phyloP scores from a whole-genome alignment of 495 filamentous ascomycete species.

The Tuber borchii region DNA sequence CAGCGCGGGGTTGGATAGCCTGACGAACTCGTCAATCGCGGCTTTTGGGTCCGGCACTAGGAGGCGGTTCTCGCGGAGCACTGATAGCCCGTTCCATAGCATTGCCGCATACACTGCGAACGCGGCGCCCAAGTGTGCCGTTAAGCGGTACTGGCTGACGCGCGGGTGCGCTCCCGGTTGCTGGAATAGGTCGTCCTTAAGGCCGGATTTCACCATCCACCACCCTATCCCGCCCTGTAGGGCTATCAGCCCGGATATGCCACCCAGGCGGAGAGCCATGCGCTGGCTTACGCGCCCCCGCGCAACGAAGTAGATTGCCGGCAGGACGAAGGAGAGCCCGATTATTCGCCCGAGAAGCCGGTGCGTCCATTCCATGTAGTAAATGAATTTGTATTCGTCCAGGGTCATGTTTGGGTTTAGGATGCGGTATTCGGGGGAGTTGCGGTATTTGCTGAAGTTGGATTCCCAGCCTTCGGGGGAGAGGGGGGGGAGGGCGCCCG shows the following conservation, averaged over 20 bases:
- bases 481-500: slow-evolving; percentile 81
- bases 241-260: slow-evolving; percentile 81
- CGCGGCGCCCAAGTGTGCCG: slow-evolving; percentile 80
- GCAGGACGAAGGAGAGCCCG: slow-evolving; percentile 79
- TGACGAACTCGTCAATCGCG: slow-evolving; percentile 52
- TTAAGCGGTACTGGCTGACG: slow-evolving; percentile 87
- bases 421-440: slow-evolving; percentile 82
- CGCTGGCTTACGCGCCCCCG: slow-evolving; percentile 67
- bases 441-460: slow-evolving; percentile 84
- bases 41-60: slow-evolving; percentile 54
- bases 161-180: slow-evolving; percentile 75
- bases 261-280: slow-evolving; percentile 69
- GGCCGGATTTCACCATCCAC: slow-evolving; percentile 98
- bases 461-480: slow-evolving; percentile 72
- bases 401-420: slow-evolving; percentile 88
- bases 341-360: slow-evolving; percentile 91
- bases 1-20: slow-evolving; percentile 59
- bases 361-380: slow-evolving; percentile 99
- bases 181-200: slow-evolving; percentile 90
- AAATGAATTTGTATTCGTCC: slow-evolving; percentile 93
- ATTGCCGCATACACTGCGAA: slow-evolving; percentile 88
- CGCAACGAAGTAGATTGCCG: slow-evolving; percentile 79
- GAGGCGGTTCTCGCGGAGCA: slow-evolving; percentile 66
- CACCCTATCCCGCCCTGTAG: slow-evolving; percentile 94
- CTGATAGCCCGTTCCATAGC: slow-evolving; percentile 82